Conservation (phyloP, 2,329 filamentous ascomycete species). For the Cytospora chrysosperma region DNA sequence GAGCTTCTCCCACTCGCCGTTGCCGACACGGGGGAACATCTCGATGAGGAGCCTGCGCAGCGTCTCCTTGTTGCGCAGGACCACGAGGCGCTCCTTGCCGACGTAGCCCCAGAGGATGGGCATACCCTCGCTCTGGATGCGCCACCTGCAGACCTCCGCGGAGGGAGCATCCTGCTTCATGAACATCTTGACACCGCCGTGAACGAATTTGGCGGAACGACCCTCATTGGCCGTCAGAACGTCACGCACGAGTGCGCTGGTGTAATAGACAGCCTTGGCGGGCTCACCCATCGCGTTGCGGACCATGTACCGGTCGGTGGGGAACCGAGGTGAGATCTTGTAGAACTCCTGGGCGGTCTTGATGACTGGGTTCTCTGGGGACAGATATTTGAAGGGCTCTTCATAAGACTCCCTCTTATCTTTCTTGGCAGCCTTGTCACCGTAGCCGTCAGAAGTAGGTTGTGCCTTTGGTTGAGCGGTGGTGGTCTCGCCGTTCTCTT, state of each 20-base stretch:
- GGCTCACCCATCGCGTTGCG: constrained; percentile 87
- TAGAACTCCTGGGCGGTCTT: constrained; percentile 80
- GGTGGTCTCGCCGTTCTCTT: constrained; percentile 12
- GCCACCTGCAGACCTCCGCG: constrained; percentile 85
- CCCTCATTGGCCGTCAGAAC: constrained; percentile 87
- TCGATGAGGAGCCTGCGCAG: constrained; percentile 82
- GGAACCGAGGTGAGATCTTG: constrained; percentile 78
- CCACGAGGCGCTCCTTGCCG: constrained; percentile 71
- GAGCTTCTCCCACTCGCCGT: constrained; percentile 70
- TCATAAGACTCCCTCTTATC: constrained; percentile 60
- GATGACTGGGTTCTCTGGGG: constrained; percentile 72
- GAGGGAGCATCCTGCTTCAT: constrained; percentile 94
- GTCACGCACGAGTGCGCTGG: constrained; percentile 76
- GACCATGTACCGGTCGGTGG: constrained; percentile 89
- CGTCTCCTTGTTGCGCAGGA: constrained; percentile 74
- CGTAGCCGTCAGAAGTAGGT: constrained; percentile 28
- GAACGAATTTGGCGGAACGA: constrained; percentile 89
- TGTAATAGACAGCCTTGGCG: constrained; percentile 96
- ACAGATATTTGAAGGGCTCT: constrained; percentile 92
- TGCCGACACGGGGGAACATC: constrained; percentile 90
- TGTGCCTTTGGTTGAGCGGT: constrained; percentile 23
- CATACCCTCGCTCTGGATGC: constrained; percentile 93
- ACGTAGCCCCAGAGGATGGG: constrained; percentile 90
- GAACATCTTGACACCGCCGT: constrained; percentile 98
- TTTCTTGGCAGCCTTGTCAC: constrained; percentile 39